Percentiles rank a stretch among this genome's conserved stretches.
Evolutionary conservation across 768 basidiomycete genomes (phyloP).

Genomic region (Leccinum truebloodii): DNA sequence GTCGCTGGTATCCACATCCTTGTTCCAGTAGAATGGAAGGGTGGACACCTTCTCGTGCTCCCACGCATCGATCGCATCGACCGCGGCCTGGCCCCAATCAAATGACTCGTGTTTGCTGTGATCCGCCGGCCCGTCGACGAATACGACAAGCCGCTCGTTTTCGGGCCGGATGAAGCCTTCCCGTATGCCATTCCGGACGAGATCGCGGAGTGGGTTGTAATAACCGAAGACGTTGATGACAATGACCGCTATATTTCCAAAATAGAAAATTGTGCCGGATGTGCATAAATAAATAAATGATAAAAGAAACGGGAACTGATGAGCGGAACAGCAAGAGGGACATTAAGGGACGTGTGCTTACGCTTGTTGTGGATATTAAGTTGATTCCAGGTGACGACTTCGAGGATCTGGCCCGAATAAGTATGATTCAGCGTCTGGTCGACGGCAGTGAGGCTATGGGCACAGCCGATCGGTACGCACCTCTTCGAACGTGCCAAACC

Average conservation of each 20-base stretch:
- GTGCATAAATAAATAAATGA: constrained; percentile 2
- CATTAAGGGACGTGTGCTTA: constrained; percentile 35
- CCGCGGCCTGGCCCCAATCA: constrained; percentile 77
- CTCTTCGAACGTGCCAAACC: constrained; percentile 96
- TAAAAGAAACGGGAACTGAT: not conserved
- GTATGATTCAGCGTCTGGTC: not conserved
- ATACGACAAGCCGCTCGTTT: constrained; percentile 63
- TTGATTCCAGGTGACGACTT: constrained; percentile 95
- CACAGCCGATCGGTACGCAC: constrained; percentile 27
- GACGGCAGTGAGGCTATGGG: not conserved
- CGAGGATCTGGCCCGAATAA: constrained; percentile 57
- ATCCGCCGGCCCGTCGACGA: constrained; percentile 72
- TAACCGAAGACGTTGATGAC: constrained; percentile 84
- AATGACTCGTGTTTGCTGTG: constrained; percentile 53
- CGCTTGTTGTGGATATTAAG: constrained; percentile 85
- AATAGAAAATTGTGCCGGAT: not conserved
- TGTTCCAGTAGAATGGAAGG: constrained; percentile 53
- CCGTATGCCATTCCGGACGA: constrained; percentile 65
- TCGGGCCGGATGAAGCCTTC: constrained; percentile 72
- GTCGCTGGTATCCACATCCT: constrained; percentile 37
- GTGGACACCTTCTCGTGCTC: constrained; percentile 32
- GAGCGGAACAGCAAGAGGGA: not conserved
- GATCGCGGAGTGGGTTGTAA: constrained; percentile 77
- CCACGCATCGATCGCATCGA: constrained; percentile 69
- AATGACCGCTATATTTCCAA: constrained; percentile 60